Base-by-base conservation (phyloP, 176 grass and related monocot species). In the Hsuehochloa calcarea region DNA sequence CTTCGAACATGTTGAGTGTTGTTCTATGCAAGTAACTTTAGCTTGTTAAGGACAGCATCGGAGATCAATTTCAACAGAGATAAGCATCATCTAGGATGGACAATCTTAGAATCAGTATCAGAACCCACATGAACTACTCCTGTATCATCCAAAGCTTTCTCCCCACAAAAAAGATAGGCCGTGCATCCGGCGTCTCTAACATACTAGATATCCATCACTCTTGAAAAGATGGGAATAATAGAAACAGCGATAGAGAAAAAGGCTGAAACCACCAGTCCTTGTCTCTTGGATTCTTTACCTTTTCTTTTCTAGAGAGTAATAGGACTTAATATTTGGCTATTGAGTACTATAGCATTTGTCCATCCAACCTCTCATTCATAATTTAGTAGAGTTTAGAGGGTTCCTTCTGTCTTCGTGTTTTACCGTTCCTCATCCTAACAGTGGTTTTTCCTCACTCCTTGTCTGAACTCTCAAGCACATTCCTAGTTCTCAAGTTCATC, bases 211-310 rank as follows among this genome's bases (percentile, higher is more conserved):
- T 46, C 37, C 80, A 86, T 8, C 4, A 17, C 37, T 50, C 44
- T 11, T 77, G 46, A 52, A 65, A 65, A 70, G 26, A 85, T 37
- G 25, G n/a, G n/a, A 61, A 64, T 27, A 82, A 58, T 20, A 65
- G 39, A 31, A 49, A 87, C 71, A 1, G 61, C 5, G 35, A 23
- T 40, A 40, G 50, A n/a, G 2, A 7, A 38, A 34, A 86, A 77
- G 20, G 38, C 22, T 50, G 49, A 74, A 44, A 82, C 56, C 45
- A 86, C 78, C 40, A 16, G 51, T 23, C 35, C 26, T 47, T 78
- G 65, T 59, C 66, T 56, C 68, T n/a, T 45, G 27, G 20, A 66
- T 59, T 70, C 25, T 71, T 58, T 9, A 19, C 22, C 8, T 20
- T 49, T 74, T 71, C 56, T 86, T 69, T 23, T 70, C 43, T 39